Evolutionary conservation across 106 monocot species (phyloP), one percentile per base, ranked within the genome.

Genomic region (Dioscorea zingiberensis): DNA sequence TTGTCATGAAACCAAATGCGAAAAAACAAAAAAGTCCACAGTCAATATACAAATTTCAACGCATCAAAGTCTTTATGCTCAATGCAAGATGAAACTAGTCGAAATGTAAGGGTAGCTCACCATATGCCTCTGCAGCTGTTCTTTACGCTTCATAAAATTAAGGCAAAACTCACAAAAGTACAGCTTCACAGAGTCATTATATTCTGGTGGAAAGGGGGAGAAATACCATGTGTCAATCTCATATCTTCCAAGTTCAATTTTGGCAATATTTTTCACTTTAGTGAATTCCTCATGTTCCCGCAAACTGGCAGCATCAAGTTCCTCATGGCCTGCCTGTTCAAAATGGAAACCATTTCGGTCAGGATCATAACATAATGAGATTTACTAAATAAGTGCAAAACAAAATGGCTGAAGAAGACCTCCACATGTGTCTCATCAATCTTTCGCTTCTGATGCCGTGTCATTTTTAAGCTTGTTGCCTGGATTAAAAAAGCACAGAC

Each of bases 381-480:
- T n/a, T n/a, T n/a, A n/a, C n/a, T n/a, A n/a, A n/a, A n/a, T n/a
- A n/a, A n/a, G n/a, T n/a, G n/a, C n/a, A n/a, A n/a, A n/a, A n/a
- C n/a, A n/a, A n/a, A n/a, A n/a, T n/a, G n/a, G n/a, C n/a, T n/a
- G n/a, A 38, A 73, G 0, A 44, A 76, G 88, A 98, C 97, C 92
- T 98, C 97, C 10, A 98, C 88, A 80, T 98, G 97, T 66, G 86
- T 98, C 74, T 98, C 97, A 68, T 92, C 97, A 70, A 98, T 98
- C 77, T 92, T 98, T 53, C 89, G 69, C 56, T 98, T 98, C 68
- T 92, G 88, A 51, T 98, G 88, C 7, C 92, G 76, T 8, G 97
- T 98, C 97, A 98, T 92, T 81, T 98, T 98, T 81, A 98, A 92
- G 77, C 89, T 86, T 62, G 86, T 84, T 54, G 88, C 92, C 97